These are phyloP conservation scores for Penicillium goetzii DNA, from an alignment of 495 filamentous ascomycete species.

Conservation along the genomic window DNA sequence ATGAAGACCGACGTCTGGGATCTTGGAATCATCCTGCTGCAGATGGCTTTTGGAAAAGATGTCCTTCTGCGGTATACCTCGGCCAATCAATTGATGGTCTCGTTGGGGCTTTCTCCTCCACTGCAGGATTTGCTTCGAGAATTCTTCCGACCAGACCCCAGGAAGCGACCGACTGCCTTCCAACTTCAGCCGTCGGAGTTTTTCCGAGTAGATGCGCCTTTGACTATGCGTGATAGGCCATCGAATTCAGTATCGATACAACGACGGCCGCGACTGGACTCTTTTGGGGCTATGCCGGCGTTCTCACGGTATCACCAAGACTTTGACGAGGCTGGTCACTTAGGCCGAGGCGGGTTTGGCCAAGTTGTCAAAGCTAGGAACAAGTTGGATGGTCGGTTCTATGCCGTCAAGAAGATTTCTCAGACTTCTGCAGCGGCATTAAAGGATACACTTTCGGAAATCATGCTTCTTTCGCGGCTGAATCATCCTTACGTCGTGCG, in stretches of 20 bases:
- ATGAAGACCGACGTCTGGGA: slow-evolving; percentile 95
- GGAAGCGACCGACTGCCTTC: slow-evolving; percentile 85
- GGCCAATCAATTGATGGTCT: slow-evolving; percentile 65
- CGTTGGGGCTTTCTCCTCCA: slow-evolving; percentile 70
- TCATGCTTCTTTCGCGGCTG: slow-evolving; percentile 83
- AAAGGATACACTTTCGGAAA: slow-evolving; percentile 87
- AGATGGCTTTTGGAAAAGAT: slow-evolving; percentile 90
- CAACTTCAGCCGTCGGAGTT: slow-evolving; percentile 90
- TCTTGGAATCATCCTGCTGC: slow-evolving; percentile 83
- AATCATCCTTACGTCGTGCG: slow-evolving; percentile 96
- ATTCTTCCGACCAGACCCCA: slow-evolving; percentile 80
- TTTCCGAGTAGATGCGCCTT: slow-evolving; percentile 62
- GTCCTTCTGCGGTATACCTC: slow-evolving; percentile 77
- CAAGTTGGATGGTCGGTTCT: slow-evolving; percentile 87
- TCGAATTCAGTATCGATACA: slow-evolving; percentile 46
- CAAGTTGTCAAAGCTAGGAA: slow-evolving; percentile 97
- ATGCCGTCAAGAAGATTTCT: slow-evolving; percentile 95
- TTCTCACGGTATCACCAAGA: slow-evolving; percentile 82
- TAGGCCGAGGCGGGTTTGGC: slow-evolving; percentile 94
- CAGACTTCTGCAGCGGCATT: slow-evolving; percentile 77
- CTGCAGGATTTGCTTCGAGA: slow-evolving; percentile 77
- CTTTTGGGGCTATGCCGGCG: slow-evolving; percentile 40
- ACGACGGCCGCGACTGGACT: slow-evolving; percentile 52
- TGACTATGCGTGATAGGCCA: slow-evolving; percentile 40
- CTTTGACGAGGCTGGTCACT: slow-evolving; percentile 82